These are phyloP conservation scores for Striga hermonthica DNA, from an alignment of 305 asterid genomes.

Conservation along the genomic window DNA sequence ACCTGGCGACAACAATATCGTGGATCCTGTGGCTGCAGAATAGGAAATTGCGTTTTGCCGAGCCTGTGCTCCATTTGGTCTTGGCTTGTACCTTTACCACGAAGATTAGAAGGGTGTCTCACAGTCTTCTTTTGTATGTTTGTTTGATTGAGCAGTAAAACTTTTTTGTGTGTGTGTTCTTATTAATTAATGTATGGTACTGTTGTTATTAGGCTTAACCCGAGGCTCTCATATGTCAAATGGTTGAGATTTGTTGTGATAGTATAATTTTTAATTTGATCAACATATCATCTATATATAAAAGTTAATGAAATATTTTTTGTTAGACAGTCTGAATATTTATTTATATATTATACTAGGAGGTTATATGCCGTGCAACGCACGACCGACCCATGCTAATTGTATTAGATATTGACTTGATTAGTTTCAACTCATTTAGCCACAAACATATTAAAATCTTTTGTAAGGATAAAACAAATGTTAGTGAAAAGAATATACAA, in stretches of 20 bases:
- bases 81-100: constrained; percentile 87
- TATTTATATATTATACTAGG: too few relatives aligned
- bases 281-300: not conserved
- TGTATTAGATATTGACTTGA: too few relatives aligned
- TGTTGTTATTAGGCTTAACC: not conserved
- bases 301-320: not conserved
- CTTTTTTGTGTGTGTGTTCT: not conserved
- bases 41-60: constrained; percentile 92
- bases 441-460: too few relatives aligned
- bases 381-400: too few relatives aligned
- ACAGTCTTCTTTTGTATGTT: not conserved
- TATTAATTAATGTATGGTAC: not conserved
- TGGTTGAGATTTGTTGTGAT: too few relatives aligned
- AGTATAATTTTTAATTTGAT: not conserved
- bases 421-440: too few relatives aligned
- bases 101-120: constrained; percentile 42
- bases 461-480: too few relatives aligned
- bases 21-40: constrained; percentile 83
- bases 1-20: constrained; percentile 35
- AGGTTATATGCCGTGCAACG: too few relatives aligned
- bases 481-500: too few relatives aligned
- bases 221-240: too few relatives aligned
- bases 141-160: not conserved
- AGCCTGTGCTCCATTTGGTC: constrained; percentile 94
- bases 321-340: too few relatives aligned